Conservation (phyloP, 768 basidiomycete genomes). For the Boletus insuetus region DNA sequence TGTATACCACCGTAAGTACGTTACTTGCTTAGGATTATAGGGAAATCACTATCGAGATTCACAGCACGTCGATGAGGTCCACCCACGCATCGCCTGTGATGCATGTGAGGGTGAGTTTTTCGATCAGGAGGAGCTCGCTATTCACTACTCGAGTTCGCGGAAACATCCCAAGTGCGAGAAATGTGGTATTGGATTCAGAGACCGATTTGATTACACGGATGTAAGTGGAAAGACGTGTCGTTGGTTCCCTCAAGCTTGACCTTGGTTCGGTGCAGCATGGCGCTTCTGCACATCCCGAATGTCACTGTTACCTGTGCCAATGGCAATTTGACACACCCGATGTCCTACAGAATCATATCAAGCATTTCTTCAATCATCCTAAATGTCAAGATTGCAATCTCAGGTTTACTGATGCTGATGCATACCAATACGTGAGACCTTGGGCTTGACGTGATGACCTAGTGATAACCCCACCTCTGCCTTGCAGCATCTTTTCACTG, state of each 20-base stretch:
- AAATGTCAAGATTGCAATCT: conserved; percentile 42
- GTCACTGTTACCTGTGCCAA: conserved; percentile 36
- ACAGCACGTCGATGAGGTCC: conserved; percentile 39
- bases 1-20: conserved; percentile 30
- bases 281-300: conserved; percentile 30
- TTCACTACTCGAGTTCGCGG: conserved; percentile 27
- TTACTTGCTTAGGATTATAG: not conserved
- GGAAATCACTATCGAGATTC: not conserved
- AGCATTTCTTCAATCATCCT: conserved; percentile 42
- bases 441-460: not conserved
- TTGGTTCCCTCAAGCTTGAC: conserved; percentile 11
- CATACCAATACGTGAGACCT: conserved; percentile 35
- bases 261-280: conserved; percentile 25
- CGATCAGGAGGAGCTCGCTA: conserved; percentile 21
- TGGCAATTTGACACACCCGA: conserved; percentile 39
- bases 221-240: conserved; percentile 15
- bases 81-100: conserved; percentile 38
- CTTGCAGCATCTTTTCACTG: conserved; percentile 27
- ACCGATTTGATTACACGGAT: conserved; percentile 25
- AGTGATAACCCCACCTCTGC: not conserved
- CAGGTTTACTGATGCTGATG: conserved; percentile 40
- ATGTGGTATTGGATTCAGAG: conserved; percentile 28
- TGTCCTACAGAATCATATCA: conserved; percentile 40
- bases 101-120: conserved; percentile 23
- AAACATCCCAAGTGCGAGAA: conserved; percentile 28